Base-by-base conservation (phyloP, 2,329 filamentous ascomycete species). In the Beauveria sp. region DNA sequence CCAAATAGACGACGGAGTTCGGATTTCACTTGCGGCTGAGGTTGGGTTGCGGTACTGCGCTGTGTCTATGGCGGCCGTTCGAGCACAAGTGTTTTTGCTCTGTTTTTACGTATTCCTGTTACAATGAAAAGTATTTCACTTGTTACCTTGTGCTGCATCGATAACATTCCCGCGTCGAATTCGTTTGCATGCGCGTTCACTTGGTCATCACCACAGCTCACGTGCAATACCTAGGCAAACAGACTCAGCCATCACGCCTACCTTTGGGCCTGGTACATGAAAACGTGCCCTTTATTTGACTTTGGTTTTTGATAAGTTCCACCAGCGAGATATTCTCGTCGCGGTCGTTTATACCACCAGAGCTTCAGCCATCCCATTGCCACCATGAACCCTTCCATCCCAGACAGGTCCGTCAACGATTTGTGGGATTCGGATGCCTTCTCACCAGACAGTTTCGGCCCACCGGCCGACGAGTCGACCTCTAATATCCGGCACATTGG, bases 401-500 rank as follows among this genome's bases (percentile, higher is more conserved):
- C 50, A 12, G 20, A 55, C 22, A 51, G n/a, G 26, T 42, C 24
- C 7, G 45, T 46, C 26, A 22, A 12, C 47, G 18, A 52, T 9
- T 53, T 34, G 8, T 40, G 47, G 47, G 20, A 62, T 14, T 10
- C 18, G 26, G 54, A 62, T 1, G 54, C 46, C 12, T 20, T 47
- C 18, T 28, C 51, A 30, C 40, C 49, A 10, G 49, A 58, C 12
- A 49, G 34, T 8, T 18, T 58, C 14, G 30, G 42, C 30, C 16
- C 8, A 26, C 7, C 34, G 14, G 28, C 42, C 14, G 40, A 34
- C 20, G n/a, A 38, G 34, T 5, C 12, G 10, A 20, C 14, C 63
- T 68, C 63, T 66, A 62, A 64, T 61, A 66, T 55, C 12, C 26
- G 14, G 7, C 61, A 51, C 9, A 45, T 28, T 4, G 18, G 28